These are phyloP conservation scores for Kentomonas sorsogonicus DNA, from an alignment of 208 protist species.

Conservation along the genomic window DNA sequence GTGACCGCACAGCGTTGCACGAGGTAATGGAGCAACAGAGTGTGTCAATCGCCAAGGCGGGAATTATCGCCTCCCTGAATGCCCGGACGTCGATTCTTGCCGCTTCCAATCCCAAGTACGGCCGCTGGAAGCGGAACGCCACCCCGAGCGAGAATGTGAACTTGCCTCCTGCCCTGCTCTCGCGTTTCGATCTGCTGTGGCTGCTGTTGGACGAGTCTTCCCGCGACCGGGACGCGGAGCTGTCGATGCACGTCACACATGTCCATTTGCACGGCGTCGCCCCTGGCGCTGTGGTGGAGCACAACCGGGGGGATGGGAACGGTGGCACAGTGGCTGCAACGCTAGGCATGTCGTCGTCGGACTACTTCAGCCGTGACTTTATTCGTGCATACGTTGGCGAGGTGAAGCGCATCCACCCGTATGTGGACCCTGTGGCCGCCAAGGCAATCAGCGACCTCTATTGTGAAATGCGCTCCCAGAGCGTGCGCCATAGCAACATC, in stretches of 20 bases:
- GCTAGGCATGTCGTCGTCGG: constrained; percentile 19
- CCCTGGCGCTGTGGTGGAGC: constrained; percentile 51
- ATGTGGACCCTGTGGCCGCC: constrained; percentile 60
- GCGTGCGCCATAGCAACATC: constrained; percentile 69
- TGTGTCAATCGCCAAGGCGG: constrained; percentile 99
- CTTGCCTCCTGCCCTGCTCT: constrained; percentile 96
- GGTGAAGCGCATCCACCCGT: constrained; percentile 76
- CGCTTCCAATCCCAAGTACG: constrained; percentile 97
- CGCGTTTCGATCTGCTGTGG: constrained; percentile 96
- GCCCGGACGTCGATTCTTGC: constrained; percentile 97
- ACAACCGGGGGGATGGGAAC: too few species aligned
- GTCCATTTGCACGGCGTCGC: constrained; percentile 81
- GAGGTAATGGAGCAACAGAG: constrained; percentile 99
- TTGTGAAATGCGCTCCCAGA: constrained; percentile 85
- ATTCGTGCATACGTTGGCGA: constrained; percentile 84
- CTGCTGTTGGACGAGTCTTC: constrained; percentile 86
- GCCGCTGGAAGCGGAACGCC: constrained; percentile 91
- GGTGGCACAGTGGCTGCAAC: background rate
- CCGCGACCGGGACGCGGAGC: constrained; percentile 84
- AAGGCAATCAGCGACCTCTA: constrained; percentile 85
- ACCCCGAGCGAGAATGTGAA: constrained; percentile 97
- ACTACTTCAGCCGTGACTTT: constrained; percentile 83
- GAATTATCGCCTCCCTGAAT: constrained; percentile 99
- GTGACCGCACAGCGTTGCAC: constrained; percentile 94
- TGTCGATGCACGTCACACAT: constrained; percentile 93